A percentile compares a stretch with the other conserved stretches of the same genome.
These are phyloP conservation scores for Colletotrichum endophyticum DNA, from an alignment of 2,329 filamentous ascomycete genomes.

Conservation along the genomic window DNA sequence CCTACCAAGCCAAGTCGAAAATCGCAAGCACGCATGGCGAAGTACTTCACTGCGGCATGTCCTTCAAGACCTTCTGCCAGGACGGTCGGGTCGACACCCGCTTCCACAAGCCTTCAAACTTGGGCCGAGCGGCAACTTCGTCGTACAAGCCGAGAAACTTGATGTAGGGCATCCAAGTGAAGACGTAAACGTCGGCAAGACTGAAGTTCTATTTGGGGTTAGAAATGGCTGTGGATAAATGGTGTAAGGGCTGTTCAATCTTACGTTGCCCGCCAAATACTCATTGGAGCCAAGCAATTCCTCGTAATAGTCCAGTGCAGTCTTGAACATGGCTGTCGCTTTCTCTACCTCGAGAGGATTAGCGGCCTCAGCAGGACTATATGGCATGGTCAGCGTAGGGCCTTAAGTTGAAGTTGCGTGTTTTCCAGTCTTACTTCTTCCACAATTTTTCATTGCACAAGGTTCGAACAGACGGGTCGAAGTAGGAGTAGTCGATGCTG, in stretches of 20 bases:
- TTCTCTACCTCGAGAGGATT: neutral
- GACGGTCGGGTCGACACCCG: neutral
- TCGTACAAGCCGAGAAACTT: neutral
- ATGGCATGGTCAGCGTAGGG: neutral
- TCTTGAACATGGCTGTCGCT: neutral
- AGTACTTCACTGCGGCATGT: neutral
- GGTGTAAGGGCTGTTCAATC: too few species aligned
- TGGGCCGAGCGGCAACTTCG: neutral
- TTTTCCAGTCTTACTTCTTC: neutral
- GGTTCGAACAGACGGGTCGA: neutral
- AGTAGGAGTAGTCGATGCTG: neutral
- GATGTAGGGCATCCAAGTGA: neutral
- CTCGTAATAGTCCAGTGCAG: neutral
- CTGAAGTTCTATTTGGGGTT: neutral
- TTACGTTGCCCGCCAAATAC: neutral
- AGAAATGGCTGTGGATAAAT: rapidly evolving
- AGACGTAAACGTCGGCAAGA: neutral
- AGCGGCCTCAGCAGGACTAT: neutral
- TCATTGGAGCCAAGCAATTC: neutral
- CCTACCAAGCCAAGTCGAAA: rapidly evolving
- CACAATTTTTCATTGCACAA: neutral
- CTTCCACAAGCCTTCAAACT: neutral
- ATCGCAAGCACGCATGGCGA: neutral
- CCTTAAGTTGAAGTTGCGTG: too few species aligned
- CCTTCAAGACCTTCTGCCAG: neutral